Conservation (phyloP, 2,329 filamentous ascomycete species). For the Botryotinia convoluta region DNA sequence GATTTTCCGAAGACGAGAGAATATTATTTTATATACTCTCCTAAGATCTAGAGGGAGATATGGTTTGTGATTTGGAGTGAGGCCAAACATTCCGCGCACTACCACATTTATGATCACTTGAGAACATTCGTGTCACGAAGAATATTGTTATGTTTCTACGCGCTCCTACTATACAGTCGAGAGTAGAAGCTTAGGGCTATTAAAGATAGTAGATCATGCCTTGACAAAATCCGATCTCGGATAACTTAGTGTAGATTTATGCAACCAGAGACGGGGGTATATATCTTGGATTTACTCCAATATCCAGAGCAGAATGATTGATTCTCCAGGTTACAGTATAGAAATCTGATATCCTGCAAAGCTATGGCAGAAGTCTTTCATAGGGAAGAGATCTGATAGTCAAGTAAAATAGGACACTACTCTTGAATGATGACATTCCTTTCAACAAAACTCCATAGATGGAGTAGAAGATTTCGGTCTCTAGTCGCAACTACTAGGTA, state of each 20-base stretch:
- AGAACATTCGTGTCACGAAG: background rate
- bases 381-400: background rate
- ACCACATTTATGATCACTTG: background rate
- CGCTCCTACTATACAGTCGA: background rate
- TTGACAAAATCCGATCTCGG: background rate
- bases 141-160: background rate
- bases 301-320: background rate
- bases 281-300: background rate
- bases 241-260: background rate
- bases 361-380: background rate
- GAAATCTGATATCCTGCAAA: background rate
- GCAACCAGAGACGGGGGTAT: background rate
- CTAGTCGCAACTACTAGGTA: background rate
- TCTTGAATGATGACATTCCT: background rate
- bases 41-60: background rate
- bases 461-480: background rate
- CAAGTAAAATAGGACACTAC: background rate
- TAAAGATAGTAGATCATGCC: background rate
- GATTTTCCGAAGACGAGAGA: background rate
- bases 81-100: background rate
- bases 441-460: background rate
- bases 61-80: background rate
- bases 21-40: rapidly evolving
- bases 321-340: background rate
- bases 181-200: rapidly evolving